phyloP scores from a whole-genome alignment of 495 filamentous ascomycete genomes.

The Lasiosphaeris hirsuta region DNA sequence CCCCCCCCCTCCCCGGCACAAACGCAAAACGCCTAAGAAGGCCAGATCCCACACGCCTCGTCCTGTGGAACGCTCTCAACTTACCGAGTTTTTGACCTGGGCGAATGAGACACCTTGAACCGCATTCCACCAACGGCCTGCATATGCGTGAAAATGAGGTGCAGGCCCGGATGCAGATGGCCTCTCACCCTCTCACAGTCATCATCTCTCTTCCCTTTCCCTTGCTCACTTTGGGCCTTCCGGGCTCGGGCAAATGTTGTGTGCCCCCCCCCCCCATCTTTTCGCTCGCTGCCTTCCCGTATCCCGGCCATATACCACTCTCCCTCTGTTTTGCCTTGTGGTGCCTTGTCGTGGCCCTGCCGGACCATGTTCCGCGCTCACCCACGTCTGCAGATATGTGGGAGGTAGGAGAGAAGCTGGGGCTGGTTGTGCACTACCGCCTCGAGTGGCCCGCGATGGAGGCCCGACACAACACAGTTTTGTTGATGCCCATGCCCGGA shows the following conservation, averaged over 20 bases:
- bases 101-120: constrained; percentile 15
- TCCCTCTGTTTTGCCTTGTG: neutral
- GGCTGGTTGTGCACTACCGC: too few species aligned
- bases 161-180: constrained; percentile 21
- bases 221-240: neutral
- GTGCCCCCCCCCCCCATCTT: neutral
- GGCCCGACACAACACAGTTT: too few species aligned
- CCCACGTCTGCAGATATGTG: neutral
- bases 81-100: constrained; percentile 11
- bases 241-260: neutral
- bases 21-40: constrained; percentile 14
- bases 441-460: too few species aligned
- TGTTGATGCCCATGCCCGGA: too few species aligned
- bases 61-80: constrained; percentile 7
- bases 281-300: neutral
- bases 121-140: constrained; percentile 27
- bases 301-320: neutral
- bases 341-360: neutral
- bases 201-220: neutral
- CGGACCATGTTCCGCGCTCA: neutral
- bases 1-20: neutral
- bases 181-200: constrained; percentile 12
- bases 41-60: constrained; percentile 11
- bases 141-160: constrained; percentile 34
- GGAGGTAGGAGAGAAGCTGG: neutral